Percentiles rank a stretch among this genome's conserved stretches.
These are phyloP conservation scores for Pascua guehoae DNA, from an alignment of 1,284 basidiomycete species.

Conservation along the genomic window DNA sequence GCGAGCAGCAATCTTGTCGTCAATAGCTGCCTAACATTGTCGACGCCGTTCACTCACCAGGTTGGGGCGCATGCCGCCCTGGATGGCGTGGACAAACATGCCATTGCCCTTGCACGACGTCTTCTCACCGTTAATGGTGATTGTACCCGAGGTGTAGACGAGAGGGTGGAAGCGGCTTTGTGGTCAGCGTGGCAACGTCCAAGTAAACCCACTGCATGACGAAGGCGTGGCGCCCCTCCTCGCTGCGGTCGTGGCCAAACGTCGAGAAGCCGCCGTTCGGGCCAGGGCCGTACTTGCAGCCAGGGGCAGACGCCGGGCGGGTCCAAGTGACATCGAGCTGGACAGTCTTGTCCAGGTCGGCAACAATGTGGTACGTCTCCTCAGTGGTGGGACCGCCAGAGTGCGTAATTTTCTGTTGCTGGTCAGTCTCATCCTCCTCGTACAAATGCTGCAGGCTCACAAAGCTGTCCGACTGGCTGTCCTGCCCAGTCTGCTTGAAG, in stretches of 20 bases:
- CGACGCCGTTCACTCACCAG: conserved; percentile 51
- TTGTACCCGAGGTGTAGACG: conserved; percentile 62
- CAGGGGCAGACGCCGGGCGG: conserved; percentile 67
- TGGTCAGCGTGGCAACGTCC: not conserved
- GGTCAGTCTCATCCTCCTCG: not conserved
- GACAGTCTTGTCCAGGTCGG: conserved; percentile 73
- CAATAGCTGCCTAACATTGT: not conserved
- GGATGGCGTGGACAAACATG: conserved; percentile 94
- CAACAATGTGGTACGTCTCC: conserved; percentile 73
- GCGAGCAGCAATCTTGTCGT: conserved; percentile 63
- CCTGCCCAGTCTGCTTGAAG: conserved; percentile 77
- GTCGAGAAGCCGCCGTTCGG: conserved; percentile 83
- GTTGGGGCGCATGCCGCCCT: conserved; percentile 91
- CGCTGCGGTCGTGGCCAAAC: conserved; percentile 67
- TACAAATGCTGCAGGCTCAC: conserved; percentile 47
- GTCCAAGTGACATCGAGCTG: conserved; percentile 73
- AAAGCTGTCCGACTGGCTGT: conserved; percentile 85
- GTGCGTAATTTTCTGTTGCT: conserved; percentile 59
- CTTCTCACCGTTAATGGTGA: conserved; percentile 70
- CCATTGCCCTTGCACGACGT: conserved; percentile 69
- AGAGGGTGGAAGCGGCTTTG: conserved; percentile 78
- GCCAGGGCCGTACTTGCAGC: conserved; percentile 89
- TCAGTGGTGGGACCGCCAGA: conserved; percentile 60
- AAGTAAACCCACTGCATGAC: conserved; percentile 62
- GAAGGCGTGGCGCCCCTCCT: conserved; percentile 69